Base-by-base conservation (phyloP, 305 asterid species). In the Solanum aculeatissimum region DNA sequence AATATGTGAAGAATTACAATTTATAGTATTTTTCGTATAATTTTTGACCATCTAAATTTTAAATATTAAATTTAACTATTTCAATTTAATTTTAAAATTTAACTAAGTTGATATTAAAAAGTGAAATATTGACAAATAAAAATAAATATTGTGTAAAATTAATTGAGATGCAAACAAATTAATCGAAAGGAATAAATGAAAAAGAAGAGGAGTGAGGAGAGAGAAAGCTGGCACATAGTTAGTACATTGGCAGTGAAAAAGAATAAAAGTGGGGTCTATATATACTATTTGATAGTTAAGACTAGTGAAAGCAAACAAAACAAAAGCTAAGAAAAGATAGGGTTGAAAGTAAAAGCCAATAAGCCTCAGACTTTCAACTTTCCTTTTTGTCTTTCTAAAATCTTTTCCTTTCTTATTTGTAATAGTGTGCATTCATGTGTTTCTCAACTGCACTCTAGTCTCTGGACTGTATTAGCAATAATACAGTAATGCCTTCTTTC, bases 381-480 rank as follows among this genome's bases (percentile, higher is more conserved):
- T 85, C 84, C 83, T 79, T 70, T 89, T 89, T 89, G 93, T 89
- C 91, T 88, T 83, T 60, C 81, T 78, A 65, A 71, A 55, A 62
- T 58, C 82, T 49, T 45, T 29, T 83, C 14, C 27, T 47, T 45
- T 43, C 84, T 8, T 68, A 19, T 70, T 45, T 54, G 54, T 27
- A 77, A 77, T 42, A 77, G 82, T 77, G 38, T 71, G 60, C 84
- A n/a, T 68, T 84, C 84, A 84, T 84, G 68, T 82, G 87, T 47
- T 45, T 43, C 55, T 45, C 40, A 0, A 4, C 38, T n/a, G n/a
- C n/a, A n/a, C n/a, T n/a, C n/a, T 35, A 9, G 47, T 25, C 18
- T 58, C 29, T 58, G 21, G 45, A 7, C 9, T 42, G 49, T 29
- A 63, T 13, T 6, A 10, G 53, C 38, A 69, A 32, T 29, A 40